phyloP scores from a whole-genome alignment of 192 early-diverging fungal genomes.

The Phlyctochytrium bullatum region DNA sequence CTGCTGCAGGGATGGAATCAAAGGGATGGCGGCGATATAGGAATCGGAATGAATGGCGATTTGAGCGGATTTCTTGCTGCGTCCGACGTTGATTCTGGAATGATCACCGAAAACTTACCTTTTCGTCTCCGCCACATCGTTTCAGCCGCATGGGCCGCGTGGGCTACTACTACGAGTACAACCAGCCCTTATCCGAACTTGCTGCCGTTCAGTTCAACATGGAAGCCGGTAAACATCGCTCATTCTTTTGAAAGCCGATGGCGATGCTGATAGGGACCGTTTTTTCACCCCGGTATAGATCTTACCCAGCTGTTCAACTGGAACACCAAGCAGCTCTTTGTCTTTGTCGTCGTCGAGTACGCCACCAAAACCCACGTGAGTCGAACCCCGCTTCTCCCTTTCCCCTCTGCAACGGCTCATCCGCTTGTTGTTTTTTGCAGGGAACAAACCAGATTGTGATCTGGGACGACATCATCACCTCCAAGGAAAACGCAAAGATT shows the following conservation, averaged over 20 bases:
- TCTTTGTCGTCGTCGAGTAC: constrained; percentile 76
- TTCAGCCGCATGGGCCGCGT: constrained; percentile 30
- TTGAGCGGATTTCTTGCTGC: neutral
- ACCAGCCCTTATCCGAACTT: constrained; percentile 55
- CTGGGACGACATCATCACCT: constrained; percentile 79
- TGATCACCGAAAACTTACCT: neutral
- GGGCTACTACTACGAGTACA: constrained; percentile 36
- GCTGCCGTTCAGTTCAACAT: constrained; percentile 64
- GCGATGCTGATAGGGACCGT: neutral
- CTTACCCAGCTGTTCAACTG: constrained; percentile 77
- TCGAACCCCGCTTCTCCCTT: neutral
- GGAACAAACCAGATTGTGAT: constrained; percentile 71
- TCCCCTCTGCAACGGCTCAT: neutral
- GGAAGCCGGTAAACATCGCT: constrained; percentile 56
- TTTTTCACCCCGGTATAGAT: constrained; percentile 49
- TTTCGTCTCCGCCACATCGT: too few species aligned
- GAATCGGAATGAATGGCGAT: too few species aligned
- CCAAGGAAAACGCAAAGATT: constrained; percentile 64
- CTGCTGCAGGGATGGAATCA: too few species aligned
- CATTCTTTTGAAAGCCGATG: neutral
- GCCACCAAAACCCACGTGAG: constrained; percentile 64
- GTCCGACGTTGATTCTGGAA: too few species aligned
- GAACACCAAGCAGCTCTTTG: constrained; percentile 90
- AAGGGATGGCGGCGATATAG: too few species aligned
- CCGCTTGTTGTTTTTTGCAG: constrained; percentile 42